Base-by-base conservation (phyloP, 805 yeast species). In the Candida silvicultrix region DNA sequence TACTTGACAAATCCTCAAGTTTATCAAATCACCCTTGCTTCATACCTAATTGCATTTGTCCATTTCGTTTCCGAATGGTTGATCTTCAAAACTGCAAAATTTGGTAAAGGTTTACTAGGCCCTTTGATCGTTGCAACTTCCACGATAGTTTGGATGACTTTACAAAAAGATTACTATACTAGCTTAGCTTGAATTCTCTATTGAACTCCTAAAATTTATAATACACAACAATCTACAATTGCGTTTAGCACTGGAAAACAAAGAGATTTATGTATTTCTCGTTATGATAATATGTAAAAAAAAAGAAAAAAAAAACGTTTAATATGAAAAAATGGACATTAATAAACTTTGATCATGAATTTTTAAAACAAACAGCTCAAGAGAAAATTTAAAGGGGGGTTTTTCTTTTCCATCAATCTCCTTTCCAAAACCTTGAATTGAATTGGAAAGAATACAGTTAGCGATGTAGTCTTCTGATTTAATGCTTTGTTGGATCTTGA, bases 61-160 rank as follows among this genome's bases (percentile, higher is more conserved):
- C 99, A 94, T 69, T 94, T 94, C 57, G 75, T 80, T 42, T 54
- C 81, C 34, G 99, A 94, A 65, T 87, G 95, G 89, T 65, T 88
- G 41, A 65, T 82, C 32, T 94, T 71, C 70, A 77, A 77, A 50
- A 89, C 95, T 23, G 86, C 94, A 56, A 83, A 78, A 64, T 75
- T 89, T 25, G 97, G 94, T 47, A 85, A 83, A 54, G 98, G 98
- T 2, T 77, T 94, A 47, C 69, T 80, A 43, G 98, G 98, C 4
- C 99, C 99, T 11, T 73, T 89, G 57, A 63, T 92, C 42, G 96
- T 92, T 41, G 77, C 94, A 4, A 74, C 87, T 11, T 69, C 81
- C 29, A 77, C 85, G n/a, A 72, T 85, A 49, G 59, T 71, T 15
- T 90, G 98, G 97, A 88, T 90, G 95, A 66, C 75, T 51, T 55